These are phyloP conservation scores for Mangifera indica DNA, from an alignment of 345 rosid genomes.

Conservation along the genomic window DNA sequence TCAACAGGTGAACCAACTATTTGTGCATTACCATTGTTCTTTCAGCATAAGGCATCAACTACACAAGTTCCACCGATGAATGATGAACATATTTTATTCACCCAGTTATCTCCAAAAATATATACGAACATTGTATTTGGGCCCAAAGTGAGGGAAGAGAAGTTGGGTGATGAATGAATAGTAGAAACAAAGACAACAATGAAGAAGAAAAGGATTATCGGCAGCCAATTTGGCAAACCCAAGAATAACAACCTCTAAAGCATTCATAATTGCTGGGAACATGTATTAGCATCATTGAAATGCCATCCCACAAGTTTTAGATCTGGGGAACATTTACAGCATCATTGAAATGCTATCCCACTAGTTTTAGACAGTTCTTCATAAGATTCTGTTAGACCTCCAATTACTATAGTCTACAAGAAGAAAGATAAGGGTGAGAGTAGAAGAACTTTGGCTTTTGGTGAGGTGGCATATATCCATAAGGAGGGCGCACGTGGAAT, in stretches of 20 bases:
- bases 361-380: neutral
- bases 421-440: too few species aligned
- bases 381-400: too few species aligned
- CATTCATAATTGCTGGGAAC: neutral
- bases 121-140: neutral
- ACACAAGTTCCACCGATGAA: neutral
- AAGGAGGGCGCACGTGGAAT: too few species aligned
- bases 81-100: neutral
- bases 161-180: neutral
- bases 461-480: too few species aligned
- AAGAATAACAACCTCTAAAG: neutral
- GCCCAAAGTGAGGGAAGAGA: neutral
- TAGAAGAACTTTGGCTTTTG: too few species aligned
- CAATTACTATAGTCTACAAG: too few species aligned
- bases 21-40: neutral
- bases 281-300: too few species aligned
- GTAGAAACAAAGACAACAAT: neutral
- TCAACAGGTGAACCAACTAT: conserved; percentile 1
- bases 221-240: neutral
- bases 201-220: neutral
- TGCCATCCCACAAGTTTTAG: too few species aligned
- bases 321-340: too few species aligned
- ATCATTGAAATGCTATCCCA: conserved; percentile 3
- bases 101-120: neutral
- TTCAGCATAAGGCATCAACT: too few species aligned